A percentile compares a stretch with the other conserved stretches of the same genome.
Evolutionary conservation across 306 rosid genomes (phyloP).

Genomic region (Trichosanthes cucumerina): DNA sequence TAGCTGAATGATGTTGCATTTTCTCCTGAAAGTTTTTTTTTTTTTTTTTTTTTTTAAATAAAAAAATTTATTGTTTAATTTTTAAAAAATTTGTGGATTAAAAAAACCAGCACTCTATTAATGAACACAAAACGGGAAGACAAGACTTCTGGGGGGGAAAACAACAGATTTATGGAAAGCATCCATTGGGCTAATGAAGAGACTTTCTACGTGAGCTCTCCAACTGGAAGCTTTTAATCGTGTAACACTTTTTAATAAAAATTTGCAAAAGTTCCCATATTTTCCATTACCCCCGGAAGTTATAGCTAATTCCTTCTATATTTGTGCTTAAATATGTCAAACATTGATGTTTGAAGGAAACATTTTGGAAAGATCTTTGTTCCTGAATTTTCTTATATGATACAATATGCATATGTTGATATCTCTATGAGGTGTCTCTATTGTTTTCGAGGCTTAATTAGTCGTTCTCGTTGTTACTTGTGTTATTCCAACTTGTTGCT

Average conservation of each 20-base stretch:
- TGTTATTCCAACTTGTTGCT: neutral
- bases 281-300: neutral
- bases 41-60: too few relatives aligned
- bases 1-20: neutral
- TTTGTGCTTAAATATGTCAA: neutral
- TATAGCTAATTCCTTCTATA: neutral
- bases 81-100: too few relatives aligned
- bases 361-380: conserved; percentile 3
- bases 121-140: neutral
- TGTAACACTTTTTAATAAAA: neutral
- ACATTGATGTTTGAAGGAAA: neutral
- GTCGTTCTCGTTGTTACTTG: neutral
- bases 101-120: neutral
- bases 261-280: neutral
- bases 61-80: too few relatives aligned
- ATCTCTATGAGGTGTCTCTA: neutral
- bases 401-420: neutral
- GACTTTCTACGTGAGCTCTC: neutral
- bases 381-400: neutral
- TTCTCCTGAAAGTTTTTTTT: too few relatives aligned
- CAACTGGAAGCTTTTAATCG: neutral
- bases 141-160: neutral
- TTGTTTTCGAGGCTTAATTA: neutral
- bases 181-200: neutral
- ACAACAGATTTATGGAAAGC: neutral